Evolutionary conservation across 805 yeast genomes (phyloP), one percentile per base, ranked within the genome.

Genomic region (Dipodascopsis uninucleata): DNA sequence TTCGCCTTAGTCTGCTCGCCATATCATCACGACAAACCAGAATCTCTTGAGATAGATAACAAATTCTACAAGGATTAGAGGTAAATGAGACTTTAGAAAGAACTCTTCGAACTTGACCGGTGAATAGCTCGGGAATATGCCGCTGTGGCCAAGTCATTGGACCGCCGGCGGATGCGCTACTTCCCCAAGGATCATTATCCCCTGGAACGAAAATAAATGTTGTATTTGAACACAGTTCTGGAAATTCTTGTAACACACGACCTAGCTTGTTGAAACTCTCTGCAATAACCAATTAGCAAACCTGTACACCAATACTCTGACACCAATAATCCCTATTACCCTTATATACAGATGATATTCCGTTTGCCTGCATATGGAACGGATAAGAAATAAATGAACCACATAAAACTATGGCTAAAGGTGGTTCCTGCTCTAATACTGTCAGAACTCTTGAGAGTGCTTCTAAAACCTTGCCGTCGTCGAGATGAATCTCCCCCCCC

Each of bases 111-210:
- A 90, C 65, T 48, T 93, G 71, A 45, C 73, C 78, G 3, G 85
- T 78, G 60, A 90, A 89, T 2, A 82, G 66, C 21, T 71, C 68
- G 0, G 97, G 95, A 2, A 93, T 73, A 0, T 79, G 71, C 16
- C 71, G 68, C 58, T 82, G 84, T 0, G 98, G 98, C 80, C 86
- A 80, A 6, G 73, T 52, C 0, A 76, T 64, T 1, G 66, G 53
- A 0, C 80, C 70, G 3, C 90, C 88, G 39, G 81, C 71, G 1
- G 84, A 74, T 37, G 74, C 75, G 43, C 81, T 70, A 1, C 93
- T 77, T 28, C 81, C 80, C 97, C 97, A 93, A 0, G 96, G 96
- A 65, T 93, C 99, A 55, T 86, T 84, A 32, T 78, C 77, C 1
- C 98, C 97, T 0, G 97, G 97, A 1, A 90, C 69, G 47, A 93